A percentile compares a stretch with the other conserved stretches of the same genome.
Conservation (phyloP, 148 eudicot species). For the Amaranthus palmeri region DNA sequence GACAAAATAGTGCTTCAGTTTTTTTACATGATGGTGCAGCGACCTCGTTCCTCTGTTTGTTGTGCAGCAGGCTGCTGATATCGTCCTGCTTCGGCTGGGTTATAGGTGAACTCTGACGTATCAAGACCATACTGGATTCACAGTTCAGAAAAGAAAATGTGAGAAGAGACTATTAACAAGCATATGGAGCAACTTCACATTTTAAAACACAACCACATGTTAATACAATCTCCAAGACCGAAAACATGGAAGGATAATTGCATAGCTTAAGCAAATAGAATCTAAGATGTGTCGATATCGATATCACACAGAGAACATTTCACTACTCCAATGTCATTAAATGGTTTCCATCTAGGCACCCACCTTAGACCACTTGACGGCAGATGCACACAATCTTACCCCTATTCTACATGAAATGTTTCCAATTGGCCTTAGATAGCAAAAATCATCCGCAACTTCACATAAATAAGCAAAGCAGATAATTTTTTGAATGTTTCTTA, state of each 20-base stretch:
- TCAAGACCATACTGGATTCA: constrained; percentile 82
- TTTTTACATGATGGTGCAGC: constrained; percentile 79
- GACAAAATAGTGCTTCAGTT: background rate
- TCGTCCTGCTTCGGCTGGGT: constrained; percentile 67
- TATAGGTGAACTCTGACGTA: constrained; percentile 90
- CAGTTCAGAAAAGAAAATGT: constrained; percentile 4
- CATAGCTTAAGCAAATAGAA: background rate
- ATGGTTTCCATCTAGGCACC: background rate
- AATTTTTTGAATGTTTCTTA: background rate
- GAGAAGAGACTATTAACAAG: background rate
- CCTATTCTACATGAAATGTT: too few species aligned
- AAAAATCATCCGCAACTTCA: too few species aligned
- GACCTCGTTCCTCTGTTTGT: constrained; percentile 52
- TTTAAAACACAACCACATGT: background rate
- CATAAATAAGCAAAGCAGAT: background rate
- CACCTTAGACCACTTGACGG: too few species aligned
- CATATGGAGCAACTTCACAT: background rate
- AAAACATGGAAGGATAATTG: background rate
- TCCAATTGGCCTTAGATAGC: too few species aligned
- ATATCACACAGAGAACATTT: too few species aligned
- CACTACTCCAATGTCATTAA: background rate
- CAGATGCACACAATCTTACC: too few species aligned
- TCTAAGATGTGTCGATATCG: background rate
- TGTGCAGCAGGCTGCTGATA: constrained; percentile 55
- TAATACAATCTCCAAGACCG: background rate